Percentiles rank a stretch among this genome's conserved stretches.
These are phyloP conservation scores for Phytophthora boehmeriae DNA, from an alignment of 352 stramenopile genomes.

Conservation along the genomic window DNA sequence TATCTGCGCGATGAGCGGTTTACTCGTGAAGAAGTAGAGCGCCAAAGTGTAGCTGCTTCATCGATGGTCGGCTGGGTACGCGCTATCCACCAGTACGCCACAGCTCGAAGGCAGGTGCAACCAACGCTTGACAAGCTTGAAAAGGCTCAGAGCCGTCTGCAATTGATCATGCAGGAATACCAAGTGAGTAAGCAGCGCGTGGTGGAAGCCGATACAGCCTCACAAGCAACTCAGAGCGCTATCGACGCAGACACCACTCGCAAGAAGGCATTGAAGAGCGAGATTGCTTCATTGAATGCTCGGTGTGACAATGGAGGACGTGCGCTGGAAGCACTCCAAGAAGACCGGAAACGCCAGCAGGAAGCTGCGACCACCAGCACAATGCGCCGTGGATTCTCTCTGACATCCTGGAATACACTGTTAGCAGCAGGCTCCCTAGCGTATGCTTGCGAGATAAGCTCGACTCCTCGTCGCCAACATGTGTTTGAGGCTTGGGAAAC, in stretches of 20 bases:
- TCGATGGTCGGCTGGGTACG: constrained; percentile 82
- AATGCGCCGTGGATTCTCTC: constrained; percentile 25
- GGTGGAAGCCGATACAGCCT: constrained; percentile 48
- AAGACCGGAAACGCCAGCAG: constrained; percentile 37
- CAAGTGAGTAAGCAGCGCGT: constrained; percentile 72
- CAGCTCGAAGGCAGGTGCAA: constrained; percentile 50
- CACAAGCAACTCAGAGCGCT: constrained; percentile 24
- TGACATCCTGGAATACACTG: constrained; percentile 63
- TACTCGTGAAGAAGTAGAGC: constrained; percentile 69
- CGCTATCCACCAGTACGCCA: constrained; percentile 71
- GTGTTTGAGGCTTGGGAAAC: constrained; percentile 29
- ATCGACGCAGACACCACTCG: constrained; percentile 32
- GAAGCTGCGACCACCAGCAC: constrained; percentile 18
- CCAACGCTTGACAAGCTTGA: constrained; percentile 74
- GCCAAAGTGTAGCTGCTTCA: constrained; percentile 75
- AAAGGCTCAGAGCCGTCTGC: constrained; percentile 53
- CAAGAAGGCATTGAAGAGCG: constrained; percentile 34
- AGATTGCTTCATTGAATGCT: constrained; percentile 36
- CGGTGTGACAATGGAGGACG: constrained; percentile 36
- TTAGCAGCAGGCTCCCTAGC: constrained; percentile 46
- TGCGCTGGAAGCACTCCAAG: constrained; percentile 41
- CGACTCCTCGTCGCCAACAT: constrained; percentile 4
- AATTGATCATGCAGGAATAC: constrained; percentile 67
- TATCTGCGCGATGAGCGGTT: constrained; percentile 67
- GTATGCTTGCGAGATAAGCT: constrained; percentile 35